Base-by-base conservation (phyloP, 73 alveolate species). In the Paraurostyla sp. region DNA sequence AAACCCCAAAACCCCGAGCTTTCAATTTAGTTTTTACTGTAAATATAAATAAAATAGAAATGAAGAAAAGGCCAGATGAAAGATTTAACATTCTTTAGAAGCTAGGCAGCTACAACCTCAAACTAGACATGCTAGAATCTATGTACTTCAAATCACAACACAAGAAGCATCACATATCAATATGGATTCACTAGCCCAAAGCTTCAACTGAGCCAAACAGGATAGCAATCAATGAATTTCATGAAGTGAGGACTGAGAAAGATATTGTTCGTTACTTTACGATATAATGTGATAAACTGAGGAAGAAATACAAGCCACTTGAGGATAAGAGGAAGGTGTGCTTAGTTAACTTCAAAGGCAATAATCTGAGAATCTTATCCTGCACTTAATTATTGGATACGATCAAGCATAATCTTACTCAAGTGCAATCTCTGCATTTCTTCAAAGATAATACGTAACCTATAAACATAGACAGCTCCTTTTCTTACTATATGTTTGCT, bases 41-140 rank as follows among this genome's bases (percentile, higher is more conserved):
- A n/a, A n/a, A n/a, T n/a, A n/a, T n/a, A n/a, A n/a, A n/a, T n/a
- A 32, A 65, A 38, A 38, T 38, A 18, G 41, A 65, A 65, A 65
- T 65, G 82, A 65, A 65, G 82, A 65, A 65, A 38, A 65, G 82
- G 41, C 60, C 82, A 65, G 82, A 65, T 38, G 82, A 65, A 22
- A 65, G 41, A 65, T 65, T 65, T 23, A 65, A 65, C 25, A 65
- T 65, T 38, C 42, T 65, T 15, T 33, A 35, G 0, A 36, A 65
- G 25, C 6, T 65, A 11, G 82, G 82, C 18, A 35, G 59, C 7
- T 65, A 65, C 58, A 3, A 65, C 32, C 82, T 65, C 46, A 65
- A 65, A 65, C 58, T 65, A 38, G 82, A 65, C 41, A 65, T 65
- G 56, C 58, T 65, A 3, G 82, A 65, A 38, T 65, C 82, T 18